Evolutionary conservation across 2,329 filamentous ascomycete genomes (phyloP).

Genomic region (Biscogniauxia mediterranea): DNA sequence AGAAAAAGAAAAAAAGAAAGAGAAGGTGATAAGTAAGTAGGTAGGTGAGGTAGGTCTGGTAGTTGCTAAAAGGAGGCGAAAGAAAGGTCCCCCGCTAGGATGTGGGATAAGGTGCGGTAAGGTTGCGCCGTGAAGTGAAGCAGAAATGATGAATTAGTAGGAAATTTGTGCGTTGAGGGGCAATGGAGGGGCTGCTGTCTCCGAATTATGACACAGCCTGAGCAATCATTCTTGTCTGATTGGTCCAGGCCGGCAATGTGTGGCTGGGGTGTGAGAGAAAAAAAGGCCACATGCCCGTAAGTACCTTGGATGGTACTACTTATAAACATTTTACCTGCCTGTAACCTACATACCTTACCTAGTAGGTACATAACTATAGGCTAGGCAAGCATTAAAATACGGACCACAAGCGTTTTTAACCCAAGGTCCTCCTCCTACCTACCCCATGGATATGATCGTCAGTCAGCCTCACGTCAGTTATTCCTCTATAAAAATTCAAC

Average conservation of each 20-base stretch:
- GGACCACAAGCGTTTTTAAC: too few relatives aligned
- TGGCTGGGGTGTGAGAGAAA: background rate
- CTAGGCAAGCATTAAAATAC: too few relatives aligned
- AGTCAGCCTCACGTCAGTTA: too few relatives aligned
- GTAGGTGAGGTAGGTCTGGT: background rate
- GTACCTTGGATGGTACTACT: background rate
- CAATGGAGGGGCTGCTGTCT: conserved; percentile 5
- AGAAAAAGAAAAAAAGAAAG: conserved; percentile 3
- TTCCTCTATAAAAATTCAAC: too few relatives aligned
- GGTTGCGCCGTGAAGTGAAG: background rate
- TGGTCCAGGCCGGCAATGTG: background rate
- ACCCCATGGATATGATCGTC: too few relatives aligned
- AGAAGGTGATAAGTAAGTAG: background rate
- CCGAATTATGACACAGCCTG: conserved; percentile 2
- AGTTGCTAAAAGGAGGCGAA: background rate
- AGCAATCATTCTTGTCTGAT: conserved; percentile 16
- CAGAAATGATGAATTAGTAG: background rate
- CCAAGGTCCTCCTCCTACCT: too few relatives aligned
- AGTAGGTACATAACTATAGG: too few relatives aligned
- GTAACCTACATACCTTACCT: too few relatives aligned
- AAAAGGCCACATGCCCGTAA: background rate
- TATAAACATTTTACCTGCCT: too few relatives aligned
- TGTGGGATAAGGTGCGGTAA: background rate
- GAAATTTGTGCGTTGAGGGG: conserved; percentile 9
- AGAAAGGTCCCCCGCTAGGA: background rate